Base-by-base conservation (phyloP, 1,139 yeast species). In the Pichia sp. region DNA sequence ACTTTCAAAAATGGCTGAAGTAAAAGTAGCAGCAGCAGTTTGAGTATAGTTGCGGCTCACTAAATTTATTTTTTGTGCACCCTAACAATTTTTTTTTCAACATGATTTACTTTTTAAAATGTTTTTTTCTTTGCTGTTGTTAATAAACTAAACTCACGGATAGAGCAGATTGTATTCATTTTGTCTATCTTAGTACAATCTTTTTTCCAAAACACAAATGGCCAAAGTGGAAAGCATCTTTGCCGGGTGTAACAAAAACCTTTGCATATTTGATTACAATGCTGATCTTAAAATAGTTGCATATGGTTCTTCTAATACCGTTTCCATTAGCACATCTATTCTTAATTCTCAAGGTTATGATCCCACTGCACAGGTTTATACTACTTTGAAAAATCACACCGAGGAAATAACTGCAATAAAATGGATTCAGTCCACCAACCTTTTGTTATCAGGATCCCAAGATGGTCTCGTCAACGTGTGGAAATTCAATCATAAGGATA, bases 171-270 rank as follows among this genome's bases (percentile, higher is more conserved):
- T 19, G 23, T 19, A 19, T 3, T 19, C 23, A 19, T 19, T 2
- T 19, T 19, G 23, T 19, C 23, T 19, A 19, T 19, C 23, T 19
- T 19, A 19, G 23, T 19, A 19, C 23, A 19, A 19, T 19, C 23
- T 3, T 3, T 19, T 19, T 19, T 19, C 3, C 23, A 19, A 19
- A 19, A 10, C 15, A 10, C 10, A 38, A 26, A 53, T 53, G 56
- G 49, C 38, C 13, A n/a, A 36, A 10, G n/a, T 55, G 7, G 87
- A 84, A 56, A 87, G 87, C 45, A 74, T 85, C 8, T 84, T 89
- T 62, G 75, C 84, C 15, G 97, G 97, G 7, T 95, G 92, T 36
- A 90, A 90, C 67, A 80, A 81, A 60, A 92, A 87, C 63, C 78
- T 87, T 10, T 81, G 79, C 62, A 84, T 81, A 4, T 80, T 88